Evolutionary conservation across 1,284 basidiomycete genomes (phyloP), one percentile per base, ranked within the genome.

Genomic region (Erythrobasidium hasegawianum): DNA sequence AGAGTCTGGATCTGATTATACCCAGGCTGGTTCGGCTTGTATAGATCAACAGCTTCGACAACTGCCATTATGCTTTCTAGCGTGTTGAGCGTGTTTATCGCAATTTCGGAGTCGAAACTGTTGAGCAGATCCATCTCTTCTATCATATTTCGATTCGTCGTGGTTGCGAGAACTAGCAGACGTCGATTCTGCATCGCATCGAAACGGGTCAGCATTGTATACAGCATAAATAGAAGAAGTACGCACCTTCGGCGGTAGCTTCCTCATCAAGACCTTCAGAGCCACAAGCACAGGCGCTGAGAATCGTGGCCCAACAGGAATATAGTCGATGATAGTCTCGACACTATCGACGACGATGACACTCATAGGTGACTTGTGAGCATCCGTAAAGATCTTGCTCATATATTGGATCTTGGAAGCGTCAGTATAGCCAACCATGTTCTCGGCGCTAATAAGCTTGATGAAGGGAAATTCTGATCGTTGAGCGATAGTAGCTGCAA

Each of bases 331-430:
- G 66, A 96, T 80, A 43, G 93, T 84, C 78, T 97, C 93, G 68
- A 97, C 82, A 72, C 86, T 90, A 75, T 99, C 96, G n/a, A 99
- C 87, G 14, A 99, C 92, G 67, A 99, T 87, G 11, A 97, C 90
- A 75, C 93, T 97, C 72, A 96, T 76, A 2, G 95, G 94, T 81
- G 89, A 93, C 83, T 97, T 98, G 81, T 97, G 96, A 71, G 90
- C 92, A 79, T 99, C 96, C 69, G 84, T 83, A 78, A 99, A 99
- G 10, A 94, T 85, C 79, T 96, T 97, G 78, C 87, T 90, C 73
- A 99, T 89, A 7, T 93, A 86, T 1, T 86, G 82, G 61, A 99
- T 88, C 81, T 98, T 98, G 76, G 93, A 90, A 13, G 82, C 77
- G 76, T 98, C 96, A 26, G 86, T 86, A 79, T 86, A 95, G 8